A percentile compares a stretch with the other conserved stretches of the same genome.
phyloP scores from a whole-genome alignment of 2,329 filamentous ascomycete genomes.

The Diaporthe ilicicola region DNA sequence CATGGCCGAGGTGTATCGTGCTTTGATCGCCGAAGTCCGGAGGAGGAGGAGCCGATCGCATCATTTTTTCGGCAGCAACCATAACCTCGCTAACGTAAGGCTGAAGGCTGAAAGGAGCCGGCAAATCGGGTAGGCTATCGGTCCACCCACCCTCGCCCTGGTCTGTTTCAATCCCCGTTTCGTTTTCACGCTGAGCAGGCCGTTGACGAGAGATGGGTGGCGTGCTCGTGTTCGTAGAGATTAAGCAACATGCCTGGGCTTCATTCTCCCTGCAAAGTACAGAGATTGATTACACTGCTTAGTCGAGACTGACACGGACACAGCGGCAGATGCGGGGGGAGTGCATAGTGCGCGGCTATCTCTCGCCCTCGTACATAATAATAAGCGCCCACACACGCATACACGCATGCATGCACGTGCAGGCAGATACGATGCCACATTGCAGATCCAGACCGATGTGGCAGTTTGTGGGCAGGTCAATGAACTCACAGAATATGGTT shows the following conservation, averaged over 20 bases:
- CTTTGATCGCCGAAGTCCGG: constrained; percentile 8
- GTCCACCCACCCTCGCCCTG: background rate
- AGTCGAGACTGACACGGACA: too few species aligned
- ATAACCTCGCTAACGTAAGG: constrained; percentile 18
- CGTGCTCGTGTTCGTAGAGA: too few species aligned
- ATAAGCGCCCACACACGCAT: constrained; percentile 9
- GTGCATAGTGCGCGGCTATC: constrained; percentile 13
- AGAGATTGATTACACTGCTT: too few species aligned
- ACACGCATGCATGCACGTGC: background rate
- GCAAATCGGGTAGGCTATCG: constrained; percentile 13
- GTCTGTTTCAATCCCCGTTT: constrained; percentile 15
- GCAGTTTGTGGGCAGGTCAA: background rate
- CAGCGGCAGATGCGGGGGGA: background rate
- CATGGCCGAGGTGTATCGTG: background rate
- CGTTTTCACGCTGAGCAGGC: constrained; percentile 10
- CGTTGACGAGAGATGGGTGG: background rate
- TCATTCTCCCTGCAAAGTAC: background rate
- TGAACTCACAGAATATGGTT: background rate
- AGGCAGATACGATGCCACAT: background rate
- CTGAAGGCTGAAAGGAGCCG: constrained; percentile 15
- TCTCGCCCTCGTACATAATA: background rate
- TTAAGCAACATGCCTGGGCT: background rate
- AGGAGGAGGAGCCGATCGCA: constrained; percentile 11
- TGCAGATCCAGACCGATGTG: constrained; percentile 5
- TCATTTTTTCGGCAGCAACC: background rate